Evolutionary conservation across 78 protist species (phyloP).

Genomic region (Fonticula alba): DNA sequence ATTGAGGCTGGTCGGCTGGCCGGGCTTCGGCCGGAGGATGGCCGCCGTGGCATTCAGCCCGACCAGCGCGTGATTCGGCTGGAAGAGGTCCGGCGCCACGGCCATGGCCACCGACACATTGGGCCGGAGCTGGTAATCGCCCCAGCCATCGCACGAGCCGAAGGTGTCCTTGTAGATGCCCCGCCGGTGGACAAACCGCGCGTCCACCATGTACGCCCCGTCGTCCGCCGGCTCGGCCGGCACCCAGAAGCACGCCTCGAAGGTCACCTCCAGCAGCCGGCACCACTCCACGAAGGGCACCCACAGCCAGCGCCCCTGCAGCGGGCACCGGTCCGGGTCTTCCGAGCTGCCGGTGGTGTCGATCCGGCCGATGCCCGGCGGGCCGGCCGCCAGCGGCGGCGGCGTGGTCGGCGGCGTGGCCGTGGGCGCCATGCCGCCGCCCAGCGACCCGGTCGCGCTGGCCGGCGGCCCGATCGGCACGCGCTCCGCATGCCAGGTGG

Average conservation of each 20-base stretch:
- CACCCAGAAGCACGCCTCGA: no score
- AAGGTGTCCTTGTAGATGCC: conserved; percentile 64
- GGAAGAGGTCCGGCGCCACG: conserved; percentile 24
- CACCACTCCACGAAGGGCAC: conserved; percentile 6
- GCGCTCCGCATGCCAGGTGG: no score
- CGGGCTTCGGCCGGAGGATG: neutral
- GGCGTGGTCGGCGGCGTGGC: neutral
- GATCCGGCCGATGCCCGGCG: neutral
- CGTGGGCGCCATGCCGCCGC: no score
- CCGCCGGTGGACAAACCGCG: conserved; percentile 32
- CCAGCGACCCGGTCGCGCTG: no score
- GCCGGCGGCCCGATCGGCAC: no score
- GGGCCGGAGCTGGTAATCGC: conserved; percentile 74
- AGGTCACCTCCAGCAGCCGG: neutral
- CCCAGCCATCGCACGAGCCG: neutral
- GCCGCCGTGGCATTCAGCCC: neutral
- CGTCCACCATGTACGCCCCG: conserved; percentile 5
- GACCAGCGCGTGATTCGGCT: neutral
- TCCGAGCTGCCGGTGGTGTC: conserved; percentile 36
- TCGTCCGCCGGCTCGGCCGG: neutral
- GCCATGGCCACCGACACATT: conserved; percentile 68
- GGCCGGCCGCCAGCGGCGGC: neutral
- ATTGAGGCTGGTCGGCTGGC: neutral
- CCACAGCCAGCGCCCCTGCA: conserved; percentile 38
- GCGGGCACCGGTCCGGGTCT: conserved; percentile 13